Base-by-base conservation (phyloP, 179 eudicot genomes). In the Corrigiola litoralis region DNA sequence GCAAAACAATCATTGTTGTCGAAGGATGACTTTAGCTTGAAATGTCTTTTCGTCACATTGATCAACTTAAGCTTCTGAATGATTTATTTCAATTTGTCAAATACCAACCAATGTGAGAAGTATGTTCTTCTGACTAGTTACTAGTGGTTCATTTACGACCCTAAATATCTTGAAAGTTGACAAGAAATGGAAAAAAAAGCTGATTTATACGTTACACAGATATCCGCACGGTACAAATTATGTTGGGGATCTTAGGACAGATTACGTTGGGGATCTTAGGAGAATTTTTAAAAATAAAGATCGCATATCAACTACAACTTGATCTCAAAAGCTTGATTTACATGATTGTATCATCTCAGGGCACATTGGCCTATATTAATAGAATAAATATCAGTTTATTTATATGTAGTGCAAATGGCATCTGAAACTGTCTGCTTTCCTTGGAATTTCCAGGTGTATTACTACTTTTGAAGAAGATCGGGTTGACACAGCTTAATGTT, bases 391-490 rank as follows among this genome's bases (percentile, higher is more conserved):
- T 14, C 6, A 38, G 5, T 65, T 50, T 34, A 24, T 27, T 50
- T 17, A 51, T 53, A 14, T 38, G 10, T 53, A 24, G 21, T 2
- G 24, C 18, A 29, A 8, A 7, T 48, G 38, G 32, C 17, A 23
- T 34, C 6, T 17, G 44, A 48, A n/a, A 18, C 42, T 29, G 14
- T 17, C 4, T 9, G 8, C 21, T 62, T 68, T 59, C n/a, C 40
- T 27, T 74, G 49, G 66, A 34, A 57, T 42, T 67, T 73, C 54
- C 78, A 86, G 92, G 92, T 71, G 85, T 74, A 42, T 41, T 40
- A 41, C 58, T 82, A 18, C 61, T 84, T 55, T 80, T 82, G 57
- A 78, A 80, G 70, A 74, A 51, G 82, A 78, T 86, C 68, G 89
- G 92, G 45, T 69, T 86, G 72, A 76, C 78, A 4, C 67, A 80